phyloP scores from a whole-genome alignment of 805 yeast genomes.

The Saturnispora sekii region DNA sequence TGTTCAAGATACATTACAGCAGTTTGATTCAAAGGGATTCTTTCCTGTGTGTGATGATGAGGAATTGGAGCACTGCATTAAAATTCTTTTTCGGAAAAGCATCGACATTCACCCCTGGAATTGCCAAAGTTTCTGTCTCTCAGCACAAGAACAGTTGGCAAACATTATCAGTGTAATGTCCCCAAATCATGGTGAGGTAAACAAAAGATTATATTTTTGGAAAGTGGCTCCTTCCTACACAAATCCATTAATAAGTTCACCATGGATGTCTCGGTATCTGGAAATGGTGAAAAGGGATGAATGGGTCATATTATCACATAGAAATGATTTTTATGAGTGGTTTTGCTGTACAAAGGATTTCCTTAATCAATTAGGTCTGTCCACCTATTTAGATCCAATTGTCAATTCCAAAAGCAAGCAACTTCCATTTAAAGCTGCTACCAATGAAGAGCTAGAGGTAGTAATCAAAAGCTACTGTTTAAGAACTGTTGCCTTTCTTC shows the following conservation, averaged over 20 bases:
- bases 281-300: neutral
- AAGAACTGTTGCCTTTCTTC: neutral
- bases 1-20: too few relatives aligned
- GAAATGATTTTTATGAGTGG: conserved; percentile 4
- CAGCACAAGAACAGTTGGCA: conserved; percentile 4
- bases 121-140: conserved; percentile 1
- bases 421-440: neutral
- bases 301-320: neutral
- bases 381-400: neutral
- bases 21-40: too few relatives aligned
- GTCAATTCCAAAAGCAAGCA: neutral
- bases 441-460: neutral
- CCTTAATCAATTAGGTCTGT: neutral
- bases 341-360: neutral
- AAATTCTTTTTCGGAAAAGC: too few relatives aligned
- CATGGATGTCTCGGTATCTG: conserved; percentile 1
- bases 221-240: neutral
- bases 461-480: neutral
- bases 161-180: neutral
- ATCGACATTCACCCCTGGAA: neutral
- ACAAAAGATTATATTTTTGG: conserved; percentile 1
- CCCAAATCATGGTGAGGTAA: neutral
- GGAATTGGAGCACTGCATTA: too few relatives aligned
- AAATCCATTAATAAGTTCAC: too few relatives aligned
- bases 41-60: too few relatives aligned